A percentile compares a stretch with the other conserved stretches of the same genome.
These are phyloP conservation scores for Aegilops longissima DNA, from an alignment of 176 grass and related monocot species.

Conservation along the genomic window DNA sequence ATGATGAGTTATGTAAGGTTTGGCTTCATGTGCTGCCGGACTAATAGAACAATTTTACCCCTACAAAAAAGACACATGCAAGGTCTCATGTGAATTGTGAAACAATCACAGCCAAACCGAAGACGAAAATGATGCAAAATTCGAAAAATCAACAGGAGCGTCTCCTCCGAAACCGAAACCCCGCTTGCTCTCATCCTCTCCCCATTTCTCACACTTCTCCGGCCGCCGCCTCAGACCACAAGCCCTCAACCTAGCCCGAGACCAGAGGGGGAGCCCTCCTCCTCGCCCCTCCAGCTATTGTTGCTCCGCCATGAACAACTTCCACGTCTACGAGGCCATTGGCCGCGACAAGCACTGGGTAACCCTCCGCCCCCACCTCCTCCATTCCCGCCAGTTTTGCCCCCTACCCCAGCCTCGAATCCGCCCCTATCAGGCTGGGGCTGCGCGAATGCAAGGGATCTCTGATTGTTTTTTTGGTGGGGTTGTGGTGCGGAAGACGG, in stretches of 20 bases:
- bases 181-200: conserved; percentile 18
- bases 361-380: background rate
- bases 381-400: background rate
- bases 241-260: conserved; percentile 33
- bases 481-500: conserved; percentile 51
- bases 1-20: no score
- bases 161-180: conserved; percentile 40
- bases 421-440: background rate
- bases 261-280: conserved; percentile 14
- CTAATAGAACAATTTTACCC: no score
- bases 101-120: background rate
- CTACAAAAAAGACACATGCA: background rate
- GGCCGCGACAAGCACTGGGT: conserved; percentile 94
- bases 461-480: conserved; percentile 19
- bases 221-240: conserved; percentile 24
- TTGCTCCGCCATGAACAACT: conserved; percentile 80
- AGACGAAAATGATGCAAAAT: background rate
- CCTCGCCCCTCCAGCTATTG: background rate
- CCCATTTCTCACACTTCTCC: background rate
- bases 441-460: background rate
- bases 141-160: conserved; percentile 22
- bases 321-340: conserved; percentile 96
- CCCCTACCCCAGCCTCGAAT: background rate
- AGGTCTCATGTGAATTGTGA: background rate
- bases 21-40: no score